Conservation (phyloP, 768 basidiomycete species). For the Tephrocybe rancida region DNA sequence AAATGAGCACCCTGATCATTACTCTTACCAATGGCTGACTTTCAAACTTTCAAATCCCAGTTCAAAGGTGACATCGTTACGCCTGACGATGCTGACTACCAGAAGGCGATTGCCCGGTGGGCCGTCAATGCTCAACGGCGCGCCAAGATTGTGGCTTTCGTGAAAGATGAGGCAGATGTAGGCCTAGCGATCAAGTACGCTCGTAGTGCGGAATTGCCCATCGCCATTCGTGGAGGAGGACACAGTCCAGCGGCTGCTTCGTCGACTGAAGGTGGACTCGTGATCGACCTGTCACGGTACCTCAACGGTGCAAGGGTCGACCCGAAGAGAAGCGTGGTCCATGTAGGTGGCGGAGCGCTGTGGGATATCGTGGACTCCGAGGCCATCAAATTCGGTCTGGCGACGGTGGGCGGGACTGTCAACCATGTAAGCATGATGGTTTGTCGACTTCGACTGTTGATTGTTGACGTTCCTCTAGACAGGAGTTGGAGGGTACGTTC, state of each 20-base stretch:
- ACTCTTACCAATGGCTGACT: not conserved
- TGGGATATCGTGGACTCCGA: constrained; percentile 41
- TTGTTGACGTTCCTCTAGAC: constrained; percentile 31
- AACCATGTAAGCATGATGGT: constrained; percentile 42
- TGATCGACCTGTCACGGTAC: constrained; percentile 37
- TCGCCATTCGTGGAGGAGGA: constrained; percentile 41
- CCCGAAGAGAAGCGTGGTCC: constrained; percentile 28
- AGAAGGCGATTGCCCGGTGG: constrained; percentile 19
- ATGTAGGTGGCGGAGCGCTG: constrained; percentile 41
- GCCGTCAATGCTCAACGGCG: constrained; percentile 18
- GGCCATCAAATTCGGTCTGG: constrained; percentile 38
- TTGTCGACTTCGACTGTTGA: not conserved
- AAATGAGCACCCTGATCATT: not conserved
- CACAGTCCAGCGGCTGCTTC: constrained; percentile 38
- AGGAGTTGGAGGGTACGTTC: constrained; percentile 50
- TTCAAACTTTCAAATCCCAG: constrained; percentile 4
- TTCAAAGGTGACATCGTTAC: constrained; percentile 19
- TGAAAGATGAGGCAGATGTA: constrained; percentile 19
- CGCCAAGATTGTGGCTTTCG: constrained; percentile 20
- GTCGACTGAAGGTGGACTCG: constrained; percentile 38
- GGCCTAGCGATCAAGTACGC: constrained; percentile 18
- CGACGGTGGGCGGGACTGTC: constrained; percentile 40
- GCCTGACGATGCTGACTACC: constrained; percentile 13
- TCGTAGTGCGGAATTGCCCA: constrained; percentile 17
- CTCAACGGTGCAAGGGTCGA: constrained; percentile 29